Evolutionary conservation across 495 filamentous ascomycete genomes (phyloP).

Genomic region (Amphirosellinia nigrospora): DNA sequence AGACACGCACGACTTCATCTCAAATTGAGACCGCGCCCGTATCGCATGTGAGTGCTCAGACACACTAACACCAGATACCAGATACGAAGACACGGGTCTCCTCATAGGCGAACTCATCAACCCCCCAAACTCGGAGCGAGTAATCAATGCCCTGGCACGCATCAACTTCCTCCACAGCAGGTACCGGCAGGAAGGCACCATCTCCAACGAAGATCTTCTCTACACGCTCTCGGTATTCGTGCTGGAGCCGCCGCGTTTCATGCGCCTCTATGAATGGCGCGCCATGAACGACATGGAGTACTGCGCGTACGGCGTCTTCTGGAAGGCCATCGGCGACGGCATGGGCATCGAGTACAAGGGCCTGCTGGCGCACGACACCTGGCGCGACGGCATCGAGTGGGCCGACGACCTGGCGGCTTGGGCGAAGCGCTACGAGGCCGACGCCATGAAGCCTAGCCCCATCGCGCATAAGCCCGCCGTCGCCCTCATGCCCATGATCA

Average conservation of each 20-base stretch:
- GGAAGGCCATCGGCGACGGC: slow-evolving; percentile 68
- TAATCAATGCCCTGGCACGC: slow-evolving; percentile 60
- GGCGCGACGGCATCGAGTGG: slow-evolving; percentile 68
- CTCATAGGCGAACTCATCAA: slow-evolving; percentile 60
- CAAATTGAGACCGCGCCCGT: background rate
- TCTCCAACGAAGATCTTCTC: slow-evolving; percentile 68
- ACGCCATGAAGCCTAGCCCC: slow-evolving; percentile 53
- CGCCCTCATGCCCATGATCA: slow-evolving; percentile 61
- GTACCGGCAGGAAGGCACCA: slow-evolving; percentile 65
- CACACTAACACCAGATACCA: slow-evolving; percentile 15
- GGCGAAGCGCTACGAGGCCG: slow-evolving; percentile 63
- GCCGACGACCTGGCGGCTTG: slow-evolving; percentile 66
- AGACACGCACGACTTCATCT: background rate
- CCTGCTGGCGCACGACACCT: slow-evolving; percentile 46
- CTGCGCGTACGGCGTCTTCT: slow-evolving; percentile 70
- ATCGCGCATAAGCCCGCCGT: slow-evolving; percentile 51
- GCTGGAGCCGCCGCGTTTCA: slow-evolving; percentile 63
- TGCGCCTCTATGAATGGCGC: slow-evolving; percentile 68
- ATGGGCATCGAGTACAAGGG: slow-evolving; percentile 62
- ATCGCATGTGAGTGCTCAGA: background rate
- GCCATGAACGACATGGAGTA: slow-evolving; percentile 63
- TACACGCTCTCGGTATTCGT: slow-evolving; percentile 72
- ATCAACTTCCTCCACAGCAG: slow-evolving; percentile 70
- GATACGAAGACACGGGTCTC: slow-evolving; percentile 66
- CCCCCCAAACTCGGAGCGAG: slow-evolving; percentile 55